Evolutionary conservation across 1,284 basidiomycete species (phyloP).

Genomic region (Tilletia setariae): DNA sequence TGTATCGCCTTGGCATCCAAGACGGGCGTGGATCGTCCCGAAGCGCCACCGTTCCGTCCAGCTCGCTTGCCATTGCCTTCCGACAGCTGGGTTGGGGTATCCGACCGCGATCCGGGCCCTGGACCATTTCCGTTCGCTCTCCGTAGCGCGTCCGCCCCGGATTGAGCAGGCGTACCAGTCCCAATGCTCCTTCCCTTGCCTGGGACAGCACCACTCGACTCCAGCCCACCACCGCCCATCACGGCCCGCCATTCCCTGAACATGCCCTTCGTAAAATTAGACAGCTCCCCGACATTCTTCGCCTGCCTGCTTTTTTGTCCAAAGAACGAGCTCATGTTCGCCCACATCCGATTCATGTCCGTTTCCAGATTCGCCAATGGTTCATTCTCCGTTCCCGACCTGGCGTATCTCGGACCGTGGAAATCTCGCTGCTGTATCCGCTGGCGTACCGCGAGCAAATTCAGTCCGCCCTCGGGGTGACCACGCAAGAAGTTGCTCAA

Average conservation of each 20-base stretch:
- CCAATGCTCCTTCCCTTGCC: neutral
- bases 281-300: neutral
- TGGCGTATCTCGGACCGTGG: neutral
- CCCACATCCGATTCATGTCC: neutral
- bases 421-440: neutral
- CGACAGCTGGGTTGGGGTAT: too few relatives aligned
- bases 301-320: neutral
- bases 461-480: neutral
- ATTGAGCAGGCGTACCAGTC: neutral
- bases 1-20: conserved; percentile 8
- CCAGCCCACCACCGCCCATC: neutral
- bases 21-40: neutral
- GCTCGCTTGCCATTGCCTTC: neutral
- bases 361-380: neutral
- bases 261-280: neutral
- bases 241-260: neutral
- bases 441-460: neutral
- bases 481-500: neutral
- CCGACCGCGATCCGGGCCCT: too few relatives aligned
- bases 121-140: neutral
- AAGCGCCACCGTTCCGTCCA: neutral
- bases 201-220: neutral
- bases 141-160: neutral
- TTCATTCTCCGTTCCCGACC: neutral
- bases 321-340: neutral